Percentiles rank a stretch among this genome's conserved stretches.
Conservation (phyloP, 208 protist species). For the Wallacemonas rigidus region DNA sequence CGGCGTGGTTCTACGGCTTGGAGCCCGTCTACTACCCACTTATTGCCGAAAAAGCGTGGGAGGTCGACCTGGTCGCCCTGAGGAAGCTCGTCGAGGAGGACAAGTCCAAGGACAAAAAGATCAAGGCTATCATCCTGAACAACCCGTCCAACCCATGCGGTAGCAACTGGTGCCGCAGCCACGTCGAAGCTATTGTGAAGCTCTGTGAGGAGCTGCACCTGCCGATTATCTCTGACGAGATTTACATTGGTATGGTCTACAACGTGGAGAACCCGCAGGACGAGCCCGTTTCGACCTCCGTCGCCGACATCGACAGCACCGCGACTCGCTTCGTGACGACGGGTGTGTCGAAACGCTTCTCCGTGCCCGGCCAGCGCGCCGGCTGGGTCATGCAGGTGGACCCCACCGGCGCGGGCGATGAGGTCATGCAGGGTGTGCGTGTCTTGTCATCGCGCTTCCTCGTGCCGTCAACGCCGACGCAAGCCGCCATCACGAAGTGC, state of each 20-base stretch:
- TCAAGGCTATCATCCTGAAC: slow-evolving; percentile 85
- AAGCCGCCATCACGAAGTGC: slow-evolving; percentile 61
- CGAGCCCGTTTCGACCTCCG: slow-evolving; percentile 25
- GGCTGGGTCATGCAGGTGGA: slow-evolving; percentile 82
- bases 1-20: slow-evolving; percentile 59
- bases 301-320: slow-evolving; percentile 55
- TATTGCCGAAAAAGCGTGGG: slow-evolving; percentile 76
- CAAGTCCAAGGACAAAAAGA: slow-evolving; percentile 31
- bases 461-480: slow-evolving; percentile 72
- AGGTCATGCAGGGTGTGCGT: slow-evolving; percentile 25
- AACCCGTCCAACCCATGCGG: slow-evolving; percentile 95
- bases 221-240: slow-evolving; percentile 91
- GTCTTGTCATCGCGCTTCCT: slow-evolving; percentile 46
- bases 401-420: slow-evolving; percentile 20
- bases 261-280: slow-evolving; percentile 26
- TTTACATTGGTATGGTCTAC: slow-evolving; percentile 92
- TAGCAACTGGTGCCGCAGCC: slow-evolving; percentile 62
- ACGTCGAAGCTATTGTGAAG: slow-evolving; percentile 56
- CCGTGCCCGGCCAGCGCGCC: slow-evolving; percentile 90
- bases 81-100: slow-evolving; percentile 53
- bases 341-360: slow-evolving; percentile 85
- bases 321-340: slow-evolving; percentile 70
- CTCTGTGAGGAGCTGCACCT: slow-evolving; percentile 71
- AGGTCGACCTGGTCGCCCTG: slow-evolving; percentile 75
- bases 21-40: slow-evolving; percentile 62